phyloP scores from a whole-genome alignment of 2,329 filamentous ascomycete species.

The Exophiala mesophila region DNA sequence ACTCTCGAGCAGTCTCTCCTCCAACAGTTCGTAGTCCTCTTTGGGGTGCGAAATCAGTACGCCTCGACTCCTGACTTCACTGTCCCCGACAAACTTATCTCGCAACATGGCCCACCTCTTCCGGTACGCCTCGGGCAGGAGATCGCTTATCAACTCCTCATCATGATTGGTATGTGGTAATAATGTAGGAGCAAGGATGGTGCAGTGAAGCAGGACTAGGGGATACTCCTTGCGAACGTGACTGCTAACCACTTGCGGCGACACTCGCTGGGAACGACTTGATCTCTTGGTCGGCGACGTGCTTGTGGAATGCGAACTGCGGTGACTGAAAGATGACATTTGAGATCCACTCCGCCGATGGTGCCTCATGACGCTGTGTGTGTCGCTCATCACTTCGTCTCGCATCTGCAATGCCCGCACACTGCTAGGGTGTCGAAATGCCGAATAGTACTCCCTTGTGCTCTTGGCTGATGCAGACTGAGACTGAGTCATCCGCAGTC shows the following conservation, averaged over 20 bases:
- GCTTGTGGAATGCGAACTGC: conserved; percentile 20
- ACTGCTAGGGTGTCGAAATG: conserved; percentile 43
- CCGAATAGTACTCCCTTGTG: conserved; percentile 30
- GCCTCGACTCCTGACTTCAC: conserved; percentile 53
- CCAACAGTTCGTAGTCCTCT: conserved; percentile 58
- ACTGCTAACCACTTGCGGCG: conserved; percentile 24
- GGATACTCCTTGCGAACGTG: conserved; percentile 47
- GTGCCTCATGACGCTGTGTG: conserved; percentile 36
- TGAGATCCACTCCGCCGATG: conserved; percentile 19
- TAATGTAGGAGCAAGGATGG: conserved; percentile 50
- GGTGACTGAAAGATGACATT: conserved; percentile 20
- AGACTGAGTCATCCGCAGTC: background rate
- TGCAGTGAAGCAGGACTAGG: conserved; percentile 58
- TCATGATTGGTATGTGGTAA: conserved; percentile 41
- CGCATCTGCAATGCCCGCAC: conserved; percentile 42
- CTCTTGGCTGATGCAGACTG: conserved; percentile 5
- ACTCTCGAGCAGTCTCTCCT: conserved; percentile 57
- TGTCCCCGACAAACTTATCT: conserved; percentile 48
- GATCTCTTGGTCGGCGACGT: conserved; percentile 22
- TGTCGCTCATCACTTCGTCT: conserved; percentile 35
- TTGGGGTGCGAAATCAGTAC: conserved; percentile 59
- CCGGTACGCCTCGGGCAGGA: conserved; percentile 45
- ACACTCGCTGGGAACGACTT: conserved; percentile 12
- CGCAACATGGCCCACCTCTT: conserved; percentile 48
- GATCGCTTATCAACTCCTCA: conserved; percentile 43